Evolutionary conservation across 257 asterid genomes (phyloP).

Genomic region (Penstemon barbatus): DNA sequence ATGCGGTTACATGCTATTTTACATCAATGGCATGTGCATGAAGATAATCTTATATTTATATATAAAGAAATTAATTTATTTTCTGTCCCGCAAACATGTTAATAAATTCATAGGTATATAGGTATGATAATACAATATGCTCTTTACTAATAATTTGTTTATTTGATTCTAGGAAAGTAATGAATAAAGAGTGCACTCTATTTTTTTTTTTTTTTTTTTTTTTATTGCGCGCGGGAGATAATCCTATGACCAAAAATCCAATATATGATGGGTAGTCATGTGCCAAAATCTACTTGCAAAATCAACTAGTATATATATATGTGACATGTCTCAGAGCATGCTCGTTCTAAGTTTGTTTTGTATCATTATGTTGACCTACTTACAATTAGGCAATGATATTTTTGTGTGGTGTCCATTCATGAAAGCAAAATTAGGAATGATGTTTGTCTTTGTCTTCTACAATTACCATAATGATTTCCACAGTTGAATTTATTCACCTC

Average conservation of each 20-base stretch:
- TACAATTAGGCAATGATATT: slow-evolving; percentile 15
- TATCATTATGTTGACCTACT: neutral
- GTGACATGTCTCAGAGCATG: neutral
- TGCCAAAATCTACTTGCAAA: slow-evolving; percentile 25
- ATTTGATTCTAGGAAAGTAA: slow-evolving; percentile 1
- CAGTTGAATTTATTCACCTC: no score
- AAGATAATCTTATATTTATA: neutral
- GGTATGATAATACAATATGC: neutral
- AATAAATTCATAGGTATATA: no score
- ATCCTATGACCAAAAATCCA: neutral
- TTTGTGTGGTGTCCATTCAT: slow-evolving; percentile 17
- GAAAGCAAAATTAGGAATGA: no score
- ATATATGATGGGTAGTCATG: slow-evolving; percentile 25
- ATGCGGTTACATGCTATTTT: no score
- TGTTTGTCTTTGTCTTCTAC: no score
- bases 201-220: neutral
- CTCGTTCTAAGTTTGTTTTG: slow-evolving; percentile 20
- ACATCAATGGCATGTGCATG: no score
- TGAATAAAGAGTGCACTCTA: slow-evolving; percentile 1
- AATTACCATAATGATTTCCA: no score
- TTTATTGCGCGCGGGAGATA: slow-evolving; percentile 3
- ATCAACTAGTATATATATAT: neutral
- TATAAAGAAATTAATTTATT: no score
- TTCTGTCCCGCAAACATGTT: neutral
- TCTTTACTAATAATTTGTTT: neutral